phyloP scores from a whole-genome alignment of 768 basidiomycete genomes.

The Mycena haematopus region DNA sequence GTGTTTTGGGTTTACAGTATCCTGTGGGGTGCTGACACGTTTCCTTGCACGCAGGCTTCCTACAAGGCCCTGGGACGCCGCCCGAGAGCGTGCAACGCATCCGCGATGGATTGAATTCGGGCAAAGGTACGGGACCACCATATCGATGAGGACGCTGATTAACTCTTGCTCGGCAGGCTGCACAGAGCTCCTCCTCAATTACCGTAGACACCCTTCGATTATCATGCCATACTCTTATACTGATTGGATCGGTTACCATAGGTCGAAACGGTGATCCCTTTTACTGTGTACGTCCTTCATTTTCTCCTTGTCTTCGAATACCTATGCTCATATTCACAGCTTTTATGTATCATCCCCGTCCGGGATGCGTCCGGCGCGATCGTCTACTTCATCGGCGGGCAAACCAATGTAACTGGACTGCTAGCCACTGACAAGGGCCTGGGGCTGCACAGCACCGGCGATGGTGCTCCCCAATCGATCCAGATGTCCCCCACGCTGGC shows the following conservation, averaged over 20 bases:
- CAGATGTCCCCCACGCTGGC: slow-evolving; percentile 29
- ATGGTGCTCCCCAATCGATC: not conserved
- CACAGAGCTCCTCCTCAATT: slow-evolving; percentile 28
- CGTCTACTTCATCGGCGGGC: slow-evolving; percentile 30
- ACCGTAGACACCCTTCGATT: slow-evolving; percentile 6
- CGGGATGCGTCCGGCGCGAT: slow-evolving; percentile 24
- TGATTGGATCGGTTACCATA: not conserved
- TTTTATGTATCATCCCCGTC: slow-evolving; percentile 29
- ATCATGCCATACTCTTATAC: not conserved
- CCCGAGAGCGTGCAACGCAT: slow-evolving; percentile 27
- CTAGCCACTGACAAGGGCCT: slow-evolving; percentile 20
- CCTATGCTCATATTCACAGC: slow-evolving; percentile 10
- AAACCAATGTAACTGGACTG: slow-evolving; percentile 29
- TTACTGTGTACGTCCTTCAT: slow-evolving; percentile 22
- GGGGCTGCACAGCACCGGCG: slow-evolving; percentile 7
- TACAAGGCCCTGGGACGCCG: slow-evolving; percentile 28
- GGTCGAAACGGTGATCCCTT: slow-evolving; percentile 29
- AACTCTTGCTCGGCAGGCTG: slow-evolving; percentile 7
- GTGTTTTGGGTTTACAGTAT: not conserved
- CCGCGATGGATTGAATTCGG: slow-evolving; percentile 29
- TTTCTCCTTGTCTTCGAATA: not conserved
- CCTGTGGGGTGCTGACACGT: not conserved
- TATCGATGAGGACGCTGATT: not conserved
- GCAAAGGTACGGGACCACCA: slow-evolving; percentile 8
- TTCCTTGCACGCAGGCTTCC: slow-evolving; percentile 13